Evolutionary conservation across 495 filamentous ascomycete genomes (phyloP).

Genomic region (Cercophora samala): DNA sequence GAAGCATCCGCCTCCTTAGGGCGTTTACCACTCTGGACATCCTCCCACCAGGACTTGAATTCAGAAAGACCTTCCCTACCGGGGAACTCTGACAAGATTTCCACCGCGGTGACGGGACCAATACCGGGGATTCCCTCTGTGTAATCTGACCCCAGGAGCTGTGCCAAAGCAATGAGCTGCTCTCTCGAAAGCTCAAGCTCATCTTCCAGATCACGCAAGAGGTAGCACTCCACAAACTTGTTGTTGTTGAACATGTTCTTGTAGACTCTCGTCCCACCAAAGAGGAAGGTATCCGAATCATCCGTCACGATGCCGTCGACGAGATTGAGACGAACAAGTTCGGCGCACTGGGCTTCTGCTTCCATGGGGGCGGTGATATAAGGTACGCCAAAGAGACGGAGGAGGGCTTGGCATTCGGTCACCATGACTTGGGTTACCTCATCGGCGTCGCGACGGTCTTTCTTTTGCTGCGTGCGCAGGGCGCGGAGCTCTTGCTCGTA

Average conservation of each 20-base stretch:
- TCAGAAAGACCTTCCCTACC: slow-evolving; percentile 49
- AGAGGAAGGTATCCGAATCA: slow-evolving; percentile 94
- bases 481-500: slow-evolving; percentile 86
- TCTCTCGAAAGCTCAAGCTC: slow-evolving; percentile 79
- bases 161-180: slow-evolving; percentile 82
- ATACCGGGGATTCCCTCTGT: slow-evolving; percentile 87
- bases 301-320: slow-evolving; percentile 99
- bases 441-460: slow-evolving; percentile 91
- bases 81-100: slow-evolving; percentile 87
- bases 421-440: slow-evolving; percentile 95
- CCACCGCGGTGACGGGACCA: slow-evolving; percentile 88
- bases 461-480: slow-evolving; percentile 88
- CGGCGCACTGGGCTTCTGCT: slow-evolving; percentile 95
- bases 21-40: slow-evolving; percentile 59
- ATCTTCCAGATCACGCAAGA: slow-evolving; percentile 79
- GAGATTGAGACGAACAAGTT: slow-evolving; percentile 76
- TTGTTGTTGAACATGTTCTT: slow-evolving; percentile 99
- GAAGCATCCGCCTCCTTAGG: slow-evolving; percentile 51
- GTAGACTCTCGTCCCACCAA: slow-evolving; percentile 92
- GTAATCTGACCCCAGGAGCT: slow-evolving; percentile 89
- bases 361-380: slow-evolving; percentile 99
- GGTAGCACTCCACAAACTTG: slow-evolving; percentile 96
- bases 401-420: slow-evolving; percentile 86
- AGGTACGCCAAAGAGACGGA: slow-evolving; percentile 85
- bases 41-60: slow-evolving; percentile 85